A percentile compares a stretch with the other conserved stretches of the same genome.
Evolutionary conservation across 1,139 yeast species (phyloP).

Genomic region (Hyphopichia pseudoburtonii): DNA sequence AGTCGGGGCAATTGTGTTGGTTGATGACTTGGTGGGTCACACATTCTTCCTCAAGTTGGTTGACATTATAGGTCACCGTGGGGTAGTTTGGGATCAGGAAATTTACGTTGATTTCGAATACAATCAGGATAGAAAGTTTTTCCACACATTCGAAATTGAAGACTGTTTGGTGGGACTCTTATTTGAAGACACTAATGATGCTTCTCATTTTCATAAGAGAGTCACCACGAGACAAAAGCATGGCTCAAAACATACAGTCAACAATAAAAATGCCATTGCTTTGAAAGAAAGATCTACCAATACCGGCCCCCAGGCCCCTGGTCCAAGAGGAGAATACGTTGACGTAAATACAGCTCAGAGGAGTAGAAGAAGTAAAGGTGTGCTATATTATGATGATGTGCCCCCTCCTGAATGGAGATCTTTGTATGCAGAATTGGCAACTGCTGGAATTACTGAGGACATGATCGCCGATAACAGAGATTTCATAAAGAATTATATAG

Average conservation of each 20-base stretch:
- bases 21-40: slow-evolving; percentile 92
- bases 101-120: slow-evolving; percentile 83
- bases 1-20: slow-evolving; percentile 81
- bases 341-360: slow-evolving; percentile 55
- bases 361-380: slow-evolving; percentile 56
- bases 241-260: slow-evolving; percentile 81
- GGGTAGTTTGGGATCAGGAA: slow-evolving; percentile 97
- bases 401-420: slow-evolving; percentile 90
- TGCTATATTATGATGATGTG: slow-evolving; percentile 69
- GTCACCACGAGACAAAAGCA: slow-evolving; percentile 76
- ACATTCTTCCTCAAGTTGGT: slow-evolving; percentile 88
- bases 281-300: slow-evolving; percentile 51
- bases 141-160: slow-evolving; percentile 92
- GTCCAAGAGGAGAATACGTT: slow-evolving; percentile 70
- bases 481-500: slow-evolving; percentile 74
- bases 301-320: slow-evolving; percentile 41
- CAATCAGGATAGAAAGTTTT: slow-evolving; percentile 89
- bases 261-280: slow-evolving; percentile 86
- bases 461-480: slow-evolving; percentile 87
- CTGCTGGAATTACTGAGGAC: slow-evolving; percentile 81
- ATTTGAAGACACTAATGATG: slow-evolving; percentile 88
- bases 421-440: slow-evolving; percentile 69
- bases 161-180: slow-evolving; percentile 86
- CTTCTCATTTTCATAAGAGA: slow-evolving; percentile 76
- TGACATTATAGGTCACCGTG: slow-evolving; percentile 77